Evolutionary conservation across 331 rosid genomes (phyloP), one percentile per base, ranked within the genome.

Genomic region (Malus hybrid): DNA sequence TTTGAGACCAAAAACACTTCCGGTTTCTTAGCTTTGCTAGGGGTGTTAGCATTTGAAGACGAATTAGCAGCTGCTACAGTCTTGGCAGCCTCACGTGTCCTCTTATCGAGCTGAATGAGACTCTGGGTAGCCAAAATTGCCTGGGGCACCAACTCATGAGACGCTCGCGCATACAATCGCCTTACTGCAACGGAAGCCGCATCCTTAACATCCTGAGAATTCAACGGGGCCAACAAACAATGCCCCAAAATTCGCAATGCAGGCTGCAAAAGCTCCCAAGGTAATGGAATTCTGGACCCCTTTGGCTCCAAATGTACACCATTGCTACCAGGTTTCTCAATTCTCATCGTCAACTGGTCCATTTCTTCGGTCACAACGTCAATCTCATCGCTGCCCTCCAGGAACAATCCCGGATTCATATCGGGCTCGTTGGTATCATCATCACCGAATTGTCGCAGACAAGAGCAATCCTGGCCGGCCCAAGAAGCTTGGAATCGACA

Each of bases 261-360:
- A 2, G 97, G 99, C 78, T 94, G 99, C 67, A 94, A 74, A 76
- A 94, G 87, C 92, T 94, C 99, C 99, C 99, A 94, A 1, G 99
- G 97, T 10, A 94, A 72, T 6, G 96, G 99, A 86, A 94, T 90
- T 74, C 89, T 86, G 8, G 75, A 84, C 63, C 83, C 83, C 50
- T 81, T 78, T 3, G 83, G 29, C 9, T 76, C 86, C 15, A 50
- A 54, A 54, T 81, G 65, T 1, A 18, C 74, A 19, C 77, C 72
- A 68, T 76, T 55, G 19, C 69, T 33, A 29, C 36, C 6, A 10
- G 20, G 72, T n/a, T 65, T 33, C 65, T 79, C 90, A 82, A 93
- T 85, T 34, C 79, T 73, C 80, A 90, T 2, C 80, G 90, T 8
- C 6, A 65, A 65, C 44, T 83, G 81, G 11, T 66, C 84, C 83